Evolutionary conservation across 2,329 filamentous ascomycete species (phyloP), one percentile per base, ranked within the genome.

Genomic region (Colletotrichum sublineola): DNA sequence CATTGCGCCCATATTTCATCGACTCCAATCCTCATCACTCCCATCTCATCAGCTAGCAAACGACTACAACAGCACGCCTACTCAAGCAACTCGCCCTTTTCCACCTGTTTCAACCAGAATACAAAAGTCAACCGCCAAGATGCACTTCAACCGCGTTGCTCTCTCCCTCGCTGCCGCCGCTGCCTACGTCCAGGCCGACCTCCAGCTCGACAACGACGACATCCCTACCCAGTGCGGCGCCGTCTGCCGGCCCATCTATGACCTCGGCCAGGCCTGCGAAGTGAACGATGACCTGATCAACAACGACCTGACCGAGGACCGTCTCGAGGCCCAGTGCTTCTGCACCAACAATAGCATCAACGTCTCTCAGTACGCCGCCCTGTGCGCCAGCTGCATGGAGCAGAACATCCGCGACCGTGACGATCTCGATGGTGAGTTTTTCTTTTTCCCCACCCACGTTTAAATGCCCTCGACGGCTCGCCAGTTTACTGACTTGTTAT

Each of bases 271-370:
- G n/a, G 56, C 67, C 52, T 76, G 75, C 62, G 57, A 75, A 48
- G 66, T 76, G 40, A 57, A 75, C 55, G 73, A 76, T 56, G 74
- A 76, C 53, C 57, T 77, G 53, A 76, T 79, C 66, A 76, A 73
- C 24, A 79, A 73, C 50, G 75, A 82, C 76, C 78, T 77, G 33
- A 75, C 78, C 42, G 81, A 84, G 75, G 76, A 82, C 56, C 79
- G 78, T 24, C 80, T 84, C 63, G 78, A 81, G 77, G 77, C 75
- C 15, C 81, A 84, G 74, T 84, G 83, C 73, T 75, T 84, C 64
- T 83, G 83, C 78, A 80, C 81, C 74, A 82, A 85, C 78, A 73
- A 77, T 61, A 82, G 81, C 75, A 82, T 85, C 76, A 75, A 83
- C 75, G 83, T 84, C 62, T 74, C 60, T 33, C 71, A 74, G 24